A percentile compares a stretch with the other conserved stretches of the same genome.
Evolutionary conservation across 495 filamentous ascomycete genomes (phyloP).

Genomic region (Hypoxylon perforatum): DNA sequence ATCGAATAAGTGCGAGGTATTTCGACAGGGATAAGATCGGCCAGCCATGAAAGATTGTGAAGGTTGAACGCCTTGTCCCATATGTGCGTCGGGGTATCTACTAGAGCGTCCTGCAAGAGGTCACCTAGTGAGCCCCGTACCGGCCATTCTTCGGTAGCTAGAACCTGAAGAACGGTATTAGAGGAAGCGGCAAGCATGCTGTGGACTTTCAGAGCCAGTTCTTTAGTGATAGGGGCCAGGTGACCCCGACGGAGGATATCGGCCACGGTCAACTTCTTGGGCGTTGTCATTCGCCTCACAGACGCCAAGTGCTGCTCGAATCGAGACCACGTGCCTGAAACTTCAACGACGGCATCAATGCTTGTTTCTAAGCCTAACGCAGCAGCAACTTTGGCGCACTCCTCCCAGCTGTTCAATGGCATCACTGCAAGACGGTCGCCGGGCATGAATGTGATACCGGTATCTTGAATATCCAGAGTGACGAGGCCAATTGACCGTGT

Average conservation of each 20-base stretch:
- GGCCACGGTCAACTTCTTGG: slow-evolving; percentile 52
- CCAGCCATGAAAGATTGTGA: slow-evolving; percentile 56
- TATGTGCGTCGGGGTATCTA: slow-evolving; percentile 56
- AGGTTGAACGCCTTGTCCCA: slow-evolving; percentile 62
- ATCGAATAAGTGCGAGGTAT: slow-evolving; percentile 64
- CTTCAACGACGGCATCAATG: slow-evolving; percentile 49
- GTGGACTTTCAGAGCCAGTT: slow-evolving; percentile 56
- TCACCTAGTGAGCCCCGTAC: slow-evolving; percentile 60
- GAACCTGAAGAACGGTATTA: slow-evolving; percentile 57
- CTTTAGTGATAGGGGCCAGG: slow-evolving; percentile 60
- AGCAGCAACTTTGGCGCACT: slow-evolving; percentile 60
- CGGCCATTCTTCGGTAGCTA: slow-evolving; percentile 61
- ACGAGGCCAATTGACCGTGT: slow-evolving; percentile 58
- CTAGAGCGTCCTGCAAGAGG: slow-evolving; percentile 54
- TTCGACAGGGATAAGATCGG: slow-evolving; percentile 57
- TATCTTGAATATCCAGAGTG: slow-evolving; percentile 58
- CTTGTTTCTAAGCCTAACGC: slow-evolving; percentile 55
- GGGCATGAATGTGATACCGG: slow-evolving; percentile 61
- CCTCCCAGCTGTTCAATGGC: slow-evolving; percentile 61
- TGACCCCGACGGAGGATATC: slow-evolving; percentile 62
- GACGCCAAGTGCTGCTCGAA: slow-evolving; percentile 58
- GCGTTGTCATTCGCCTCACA: slow-evolving; percentile 44
- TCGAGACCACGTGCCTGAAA: slow-evolving; percentile 53
- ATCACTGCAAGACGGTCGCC: slow-evolving; percentile 62
- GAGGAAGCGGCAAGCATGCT: slow-evolving; percentile 58